Conservation (phyloP, 225 moss, liverwort and hornwort species). For the Takakia lepidozioides region DNA sequence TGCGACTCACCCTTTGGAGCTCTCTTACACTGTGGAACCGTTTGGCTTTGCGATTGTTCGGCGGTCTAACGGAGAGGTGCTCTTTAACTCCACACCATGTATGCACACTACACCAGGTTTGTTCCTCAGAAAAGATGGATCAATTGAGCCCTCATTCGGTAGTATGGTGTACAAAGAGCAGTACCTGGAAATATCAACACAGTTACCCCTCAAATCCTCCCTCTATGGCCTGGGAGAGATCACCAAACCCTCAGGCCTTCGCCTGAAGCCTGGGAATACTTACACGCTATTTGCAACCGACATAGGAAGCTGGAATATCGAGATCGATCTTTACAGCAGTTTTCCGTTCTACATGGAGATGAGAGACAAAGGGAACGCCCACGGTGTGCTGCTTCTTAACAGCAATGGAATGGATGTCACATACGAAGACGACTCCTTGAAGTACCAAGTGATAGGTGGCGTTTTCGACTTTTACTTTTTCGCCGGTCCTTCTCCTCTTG, state of each 20-base stretch:
- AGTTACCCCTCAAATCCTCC: conserved; percentile 45
- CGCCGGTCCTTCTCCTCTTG: conserved; percentile 55
- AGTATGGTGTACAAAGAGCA: conserved; percentile 78
- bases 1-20: too few species aligned
- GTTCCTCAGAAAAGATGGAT: too few species aligned
- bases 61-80: conserved; percentile 53
- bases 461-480: conserved; percentile 85
- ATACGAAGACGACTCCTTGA: conserved; percentile 45
- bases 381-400: conserved; percentile 65
- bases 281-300: conserved; percentile 92
- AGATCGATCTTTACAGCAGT: conserved; percentile 69
- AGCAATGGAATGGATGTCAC: conserved; percentile 84
- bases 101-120: too few species aligned
- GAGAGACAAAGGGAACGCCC: conserved; percentile 41
- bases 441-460: conserved; percentile 69
- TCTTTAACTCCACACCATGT: conserved; percentile 63
- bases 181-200: conserved; percentile 75
- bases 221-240: conserved; percentile 85
- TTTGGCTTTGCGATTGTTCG: conserved; percentile 78
- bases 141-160: conserved; percentile 22
- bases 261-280: conserved; percentile 43
- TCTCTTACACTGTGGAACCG: conserved; percentile 57
- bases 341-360: conserved; percentile 76
- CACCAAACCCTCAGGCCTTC: conserved; percentile 69
- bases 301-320: conserved; percentile 47